Conservation (phyloP, 257 asterid genomes). For the Echites panduratus region DNA sequence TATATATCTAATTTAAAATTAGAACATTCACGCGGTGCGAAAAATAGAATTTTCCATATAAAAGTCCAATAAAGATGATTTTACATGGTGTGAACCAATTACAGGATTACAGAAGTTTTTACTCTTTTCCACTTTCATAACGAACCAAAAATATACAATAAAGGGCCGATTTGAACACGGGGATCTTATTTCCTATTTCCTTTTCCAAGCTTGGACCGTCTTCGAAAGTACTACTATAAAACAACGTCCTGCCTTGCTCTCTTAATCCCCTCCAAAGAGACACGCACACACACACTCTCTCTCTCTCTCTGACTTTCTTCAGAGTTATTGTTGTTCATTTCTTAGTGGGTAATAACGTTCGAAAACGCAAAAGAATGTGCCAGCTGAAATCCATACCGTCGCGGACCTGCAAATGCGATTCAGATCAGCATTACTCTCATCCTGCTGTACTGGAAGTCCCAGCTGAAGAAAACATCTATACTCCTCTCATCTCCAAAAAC, state of each 20-base stretch:
- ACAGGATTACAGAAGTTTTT: not conserved
- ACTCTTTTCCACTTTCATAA: not conserved
- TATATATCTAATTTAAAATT: no score
- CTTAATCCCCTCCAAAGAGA: slow-evolving; percentile 10
- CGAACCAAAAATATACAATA: no score
- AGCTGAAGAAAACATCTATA: slow-evolving; percentile 20
- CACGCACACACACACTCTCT: not conserved
- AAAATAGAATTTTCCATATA: no score
- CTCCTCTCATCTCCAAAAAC: slow-evolving; percentile 41
- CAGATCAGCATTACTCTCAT: slow-evolving; percentile 12
- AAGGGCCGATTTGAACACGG: not conserved
- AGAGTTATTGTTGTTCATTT: no score
- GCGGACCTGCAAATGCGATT: slow-evolving; percentile 11
- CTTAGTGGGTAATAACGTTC: not conserved
- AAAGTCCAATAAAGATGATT: no score
- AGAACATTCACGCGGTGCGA: no score
- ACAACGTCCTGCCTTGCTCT: slow-evolving; percentile 6
- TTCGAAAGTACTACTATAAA: slow-evolving; percentile 18
- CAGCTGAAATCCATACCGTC: slow-evolving; percentile 27
- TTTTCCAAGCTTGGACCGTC: not conserved
- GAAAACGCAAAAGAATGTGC: slow-evolving; percentile 28
- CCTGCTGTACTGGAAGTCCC: slow-evolving; percentile 11
- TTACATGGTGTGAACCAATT: no score
- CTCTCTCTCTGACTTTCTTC: slow-evolving; percentile 1
- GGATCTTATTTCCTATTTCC: not conserved